Conservation (phyloP, 331 rosid genomes). For the Quercus tomentella region DNA sequence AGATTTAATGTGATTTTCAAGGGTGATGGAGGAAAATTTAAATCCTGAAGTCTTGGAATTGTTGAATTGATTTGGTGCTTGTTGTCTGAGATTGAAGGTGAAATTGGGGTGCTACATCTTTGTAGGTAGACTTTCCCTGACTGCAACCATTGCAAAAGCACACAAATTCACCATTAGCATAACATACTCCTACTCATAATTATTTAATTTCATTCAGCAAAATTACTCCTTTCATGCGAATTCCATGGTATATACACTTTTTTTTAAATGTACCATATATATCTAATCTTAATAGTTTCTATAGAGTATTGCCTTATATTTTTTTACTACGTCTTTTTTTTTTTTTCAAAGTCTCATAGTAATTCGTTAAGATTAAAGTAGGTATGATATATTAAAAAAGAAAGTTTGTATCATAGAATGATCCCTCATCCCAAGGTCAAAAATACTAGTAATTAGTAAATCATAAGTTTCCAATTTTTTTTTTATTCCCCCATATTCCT, state of each 20-base stretch:
- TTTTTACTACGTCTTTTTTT: no score
- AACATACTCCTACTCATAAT: neutral
- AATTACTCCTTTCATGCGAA: no score
- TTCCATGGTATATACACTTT: no score
- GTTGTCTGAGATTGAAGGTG: conserved; percentile 26
- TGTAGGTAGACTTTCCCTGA: conserved; percentile 85
- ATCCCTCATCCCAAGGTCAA: no score
- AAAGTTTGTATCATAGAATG: no score
- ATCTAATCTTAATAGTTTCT: no score
- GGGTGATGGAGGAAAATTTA: conserved; percentile 63
- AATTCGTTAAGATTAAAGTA: no score
- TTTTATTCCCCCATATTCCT: neutral
- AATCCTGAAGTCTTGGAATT: conserved; percentile 63
- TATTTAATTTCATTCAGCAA: neutral
- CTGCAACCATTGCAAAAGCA: conserved; percentile 36
- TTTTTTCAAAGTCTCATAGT: no score
- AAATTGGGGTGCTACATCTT: conserved; percentile 38
- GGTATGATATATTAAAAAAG: no score
- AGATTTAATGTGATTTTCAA: conserved; percentile 48
- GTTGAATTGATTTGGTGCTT: conserved; percentile 32
- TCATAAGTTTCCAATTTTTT: neutral
- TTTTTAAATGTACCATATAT: no score
- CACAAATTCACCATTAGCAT: neutral
- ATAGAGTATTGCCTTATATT: no score
- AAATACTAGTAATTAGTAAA: neutral